A percentile compares a stretch with the other conserved stretches of the same genome.
These are phyloP conservation scores for Colletotrichum cereale DNA, from an alignment of 2,329 filamentous ascomycete genomes.

Conservation along the genomic window DNA sequence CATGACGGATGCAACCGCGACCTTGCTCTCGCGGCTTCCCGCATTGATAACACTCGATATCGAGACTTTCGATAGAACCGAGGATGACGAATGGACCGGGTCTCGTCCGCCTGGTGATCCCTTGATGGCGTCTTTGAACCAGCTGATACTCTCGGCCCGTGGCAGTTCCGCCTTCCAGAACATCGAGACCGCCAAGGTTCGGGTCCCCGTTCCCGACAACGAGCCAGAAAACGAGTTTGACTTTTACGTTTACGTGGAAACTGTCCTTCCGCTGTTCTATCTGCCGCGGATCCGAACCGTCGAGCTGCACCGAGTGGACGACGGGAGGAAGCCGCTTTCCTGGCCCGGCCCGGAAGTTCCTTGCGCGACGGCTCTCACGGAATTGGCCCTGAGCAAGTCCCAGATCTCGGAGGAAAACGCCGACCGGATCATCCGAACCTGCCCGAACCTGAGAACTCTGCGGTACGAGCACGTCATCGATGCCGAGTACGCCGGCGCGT, in stretches of 20 bases:
- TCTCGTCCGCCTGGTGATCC: not conserved
- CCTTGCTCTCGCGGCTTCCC: not conserved
- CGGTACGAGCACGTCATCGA: not conserved
- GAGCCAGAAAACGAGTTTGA: not conserved
- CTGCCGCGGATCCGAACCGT: slow-evolving; percentile 7
- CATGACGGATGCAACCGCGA: not conserved
- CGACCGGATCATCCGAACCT: not conserved
- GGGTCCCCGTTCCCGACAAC: not conserved
- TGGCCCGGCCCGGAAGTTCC: not conserved
- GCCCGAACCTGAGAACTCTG: slow-evolving; percentile 3
- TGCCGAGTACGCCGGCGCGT: not conserved
- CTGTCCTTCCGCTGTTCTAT: not conserved
- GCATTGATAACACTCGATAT: not conserved
- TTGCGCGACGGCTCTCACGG: not conserved
- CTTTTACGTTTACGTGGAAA: not conserved
- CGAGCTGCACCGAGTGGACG: slow-evolving; percentile 14
- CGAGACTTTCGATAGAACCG: slow-evolving; percentile 10
- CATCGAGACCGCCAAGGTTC: not conserved
- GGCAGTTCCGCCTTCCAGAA: not conserved
- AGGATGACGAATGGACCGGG: not conserved
- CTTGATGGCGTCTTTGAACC: not conserved
- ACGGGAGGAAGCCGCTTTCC: not conserved
- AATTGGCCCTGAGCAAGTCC: not conserved
- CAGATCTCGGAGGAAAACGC: not conserved
- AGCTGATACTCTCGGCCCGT: not conserved